phyloP scores from a whole-genome alignment of 371 early-diverging fungal species.

The Amoeboaphelidium protococcarum region DNA sequence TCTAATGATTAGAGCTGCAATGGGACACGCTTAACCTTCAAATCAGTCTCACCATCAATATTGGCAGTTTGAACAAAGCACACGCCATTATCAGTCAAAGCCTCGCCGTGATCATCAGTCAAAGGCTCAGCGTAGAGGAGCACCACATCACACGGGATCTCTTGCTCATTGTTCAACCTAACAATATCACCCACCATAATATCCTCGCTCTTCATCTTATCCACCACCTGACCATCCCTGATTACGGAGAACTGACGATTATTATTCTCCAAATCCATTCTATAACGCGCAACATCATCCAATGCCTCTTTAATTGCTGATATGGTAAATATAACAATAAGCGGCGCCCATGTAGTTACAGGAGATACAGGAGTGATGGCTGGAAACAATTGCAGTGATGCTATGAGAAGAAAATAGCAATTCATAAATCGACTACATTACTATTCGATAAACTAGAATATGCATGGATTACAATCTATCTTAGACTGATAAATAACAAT shows the following conservation, averaged over 20 bases:
- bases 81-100: constrained; percentile 2
- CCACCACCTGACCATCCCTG: neutral
- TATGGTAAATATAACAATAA: constrained; percentile 10
- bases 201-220: constrained; percentile 2
- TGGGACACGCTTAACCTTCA: constrained; percentile 4
- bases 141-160: constrained; percentile 14
- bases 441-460: neutral
- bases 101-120: constrained; percentile 1
- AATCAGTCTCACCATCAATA: constrained; percentile 16
- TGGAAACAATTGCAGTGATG: neutral
- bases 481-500: too few relatives aligned
- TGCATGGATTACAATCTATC: too few relatives aligned
- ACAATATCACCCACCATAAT: constrained; percentile 13
- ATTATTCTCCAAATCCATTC: constrained; percentile 6
- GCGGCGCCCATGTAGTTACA: constrained; percentile 6
- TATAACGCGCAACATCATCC: constrained; percentile 14
- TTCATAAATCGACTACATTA: constrained; percentile 12
- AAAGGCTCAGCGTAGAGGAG: constrained; percentile 6
- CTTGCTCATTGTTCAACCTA: constrained; percentile 5
- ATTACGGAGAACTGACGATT: neutral
- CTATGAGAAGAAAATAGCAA: constrained; percentile 12
- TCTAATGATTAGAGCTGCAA: neutral
- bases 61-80: constrained; percentile 16
- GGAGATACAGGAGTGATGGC: neutral
- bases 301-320: constrained; percentile 17